These are phyloP conservation scores for Oemleria cerasiformis DNA, from an alignment of 306 rosid species.

Conservation along the genomic window DNA sequence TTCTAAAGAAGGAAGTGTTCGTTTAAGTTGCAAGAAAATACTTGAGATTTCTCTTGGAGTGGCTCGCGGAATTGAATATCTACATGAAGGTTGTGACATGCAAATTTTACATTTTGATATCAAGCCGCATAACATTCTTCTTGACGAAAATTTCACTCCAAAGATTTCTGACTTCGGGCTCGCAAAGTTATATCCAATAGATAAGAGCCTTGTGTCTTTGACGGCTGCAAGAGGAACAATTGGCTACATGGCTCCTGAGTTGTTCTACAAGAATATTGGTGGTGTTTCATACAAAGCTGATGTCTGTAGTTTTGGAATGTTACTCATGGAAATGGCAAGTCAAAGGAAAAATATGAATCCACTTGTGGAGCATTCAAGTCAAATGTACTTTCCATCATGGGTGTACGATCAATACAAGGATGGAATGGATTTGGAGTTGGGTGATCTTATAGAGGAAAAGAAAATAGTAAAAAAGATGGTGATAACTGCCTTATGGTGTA, in stretches of 20 bases:
- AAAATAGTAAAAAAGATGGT: background rate
- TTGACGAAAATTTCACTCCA: too few species aligned
- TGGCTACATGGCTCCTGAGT: too few species aligned
- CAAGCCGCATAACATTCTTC: too few species aligned
- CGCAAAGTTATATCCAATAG: too few species aligned
- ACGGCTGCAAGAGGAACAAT: too few species aligned
- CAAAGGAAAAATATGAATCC: background rate
- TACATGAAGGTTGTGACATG: conserved; percentile 7
- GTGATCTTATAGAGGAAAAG: background rate
- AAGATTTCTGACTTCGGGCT: too few species aligned
- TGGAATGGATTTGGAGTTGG: background rate
- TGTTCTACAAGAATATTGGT: conserved; percentile 2
- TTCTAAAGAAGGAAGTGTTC: too few species aligned
- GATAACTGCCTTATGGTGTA: conserved; percentile 16
- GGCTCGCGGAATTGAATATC: conserved; percentile 7
- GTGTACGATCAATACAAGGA: background rate
- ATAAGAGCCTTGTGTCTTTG: too few species aligned
- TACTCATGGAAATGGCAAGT: conserved; percentile 6
- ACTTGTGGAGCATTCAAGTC: conserved; percentile 1
- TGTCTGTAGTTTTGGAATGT: background rate
- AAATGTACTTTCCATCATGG: conserved; percentile 19
- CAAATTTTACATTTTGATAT: conserved; percentile 12
- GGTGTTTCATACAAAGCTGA: background rate
- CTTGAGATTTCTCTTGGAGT: background rate
- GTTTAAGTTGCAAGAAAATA: too few species aligned